Base-by-base conservation (phyloP, 2,329 filamentous ascomycete genomes). In the Moelleriella libera region DNA sequence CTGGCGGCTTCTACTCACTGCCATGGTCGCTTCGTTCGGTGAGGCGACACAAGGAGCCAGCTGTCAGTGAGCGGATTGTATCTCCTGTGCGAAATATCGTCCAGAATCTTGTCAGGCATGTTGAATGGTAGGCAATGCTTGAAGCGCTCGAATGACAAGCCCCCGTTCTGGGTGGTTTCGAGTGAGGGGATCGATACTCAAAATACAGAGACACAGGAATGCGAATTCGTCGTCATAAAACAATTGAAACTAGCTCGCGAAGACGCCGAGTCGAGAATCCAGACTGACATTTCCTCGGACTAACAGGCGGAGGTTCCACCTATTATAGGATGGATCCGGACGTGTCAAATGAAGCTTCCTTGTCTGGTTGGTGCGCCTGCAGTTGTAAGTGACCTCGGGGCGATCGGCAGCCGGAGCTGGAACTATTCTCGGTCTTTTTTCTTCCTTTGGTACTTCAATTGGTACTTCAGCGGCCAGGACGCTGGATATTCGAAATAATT, bases 21-120 rank as follows among this genome's bases (percentile, higher is more conserved):
- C 92, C 92, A 98, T 59, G 92, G 92, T 54, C 92, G 78, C 76
- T 97, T 97, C 47, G 89, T 97, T 48, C 92, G 76, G 66, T 98
- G 92, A 51, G 92, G 92, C 12, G 92, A 97, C 11, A 98, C 92
- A 39, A 98, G 77, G 51, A 98, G 76, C 84, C 89, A 94, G 52
- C 84, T 88, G 51, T 87, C 88, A 54, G 86, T 83, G 52, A 98
- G 74, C 47, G 88, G 86, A 63, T 98, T 98, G 66, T 85, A 97
- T 63, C 92, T 83, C 58, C 92, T 77, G 63, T 98, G 92, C 41
- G 92, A 95, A 59, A 98, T 97, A 64, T 98, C 90, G 71, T 97
- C 82, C 45, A 98, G 80, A 45, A 90, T 80, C 53, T 79, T 74
- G 60, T 85, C 82, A 7, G 79, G 76, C 84, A 88, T 89, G 55